Evolutionary conservation across 1,139 yeast species (phyloP).

Genomic region (Yamadazyma conglobata): DNA sequence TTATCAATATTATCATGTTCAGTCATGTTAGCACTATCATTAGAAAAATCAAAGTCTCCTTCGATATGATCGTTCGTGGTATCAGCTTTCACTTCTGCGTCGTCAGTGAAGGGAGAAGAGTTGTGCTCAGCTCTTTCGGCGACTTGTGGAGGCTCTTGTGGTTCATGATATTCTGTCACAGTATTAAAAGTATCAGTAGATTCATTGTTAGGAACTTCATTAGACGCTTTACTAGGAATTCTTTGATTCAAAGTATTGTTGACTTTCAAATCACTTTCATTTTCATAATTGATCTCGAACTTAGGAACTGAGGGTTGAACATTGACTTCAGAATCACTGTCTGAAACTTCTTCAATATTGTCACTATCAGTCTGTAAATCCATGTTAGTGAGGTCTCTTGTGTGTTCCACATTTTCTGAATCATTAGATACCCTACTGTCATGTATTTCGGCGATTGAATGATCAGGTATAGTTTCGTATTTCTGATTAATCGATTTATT

Average conservation of each 20-base stretch:
- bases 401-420: conserved; percentile 11
- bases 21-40: conserved; percentile 14
- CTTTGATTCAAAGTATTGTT: conserved; percentile 16
- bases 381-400: conserved; percentile 15
- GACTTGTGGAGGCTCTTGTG: conserved; percentile 3
- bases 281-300: conserved; percentile 26
- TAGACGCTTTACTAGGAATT: conserved; percentile 10
- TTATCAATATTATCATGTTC: too few species aligned
- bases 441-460: conserved; percentile 18
- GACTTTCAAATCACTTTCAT: conserved; percentile 21
- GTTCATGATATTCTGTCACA: conserved; percentile 11
- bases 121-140: conserved; percentile 3
- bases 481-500: conserved; percentile 7
- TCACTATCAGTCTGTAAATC: conserved; percentile 14
- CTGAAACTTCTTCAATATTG: conserved; percentile 15
- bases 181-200: conserved; percentile 7
- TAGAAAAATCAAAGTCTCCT: conserved; percentile 30
- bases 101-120: conserved; percentile 15
- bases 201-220: conserved; percentile 6
- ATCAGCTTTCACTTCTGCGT: conserved; percentile 8
- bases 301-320: conserved; percentile 12
- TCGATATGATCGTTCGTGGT: conserved; percentile 15
- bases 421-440: conserved; percentile 11
- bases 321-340: conserved; percentile 17
- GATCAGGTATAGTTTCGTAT: conserved; percentile 29